phyloP scores from a whole-genome alignment of 2,329 filamentous ascomycete species.

The Neonectria sp. region DNA sequence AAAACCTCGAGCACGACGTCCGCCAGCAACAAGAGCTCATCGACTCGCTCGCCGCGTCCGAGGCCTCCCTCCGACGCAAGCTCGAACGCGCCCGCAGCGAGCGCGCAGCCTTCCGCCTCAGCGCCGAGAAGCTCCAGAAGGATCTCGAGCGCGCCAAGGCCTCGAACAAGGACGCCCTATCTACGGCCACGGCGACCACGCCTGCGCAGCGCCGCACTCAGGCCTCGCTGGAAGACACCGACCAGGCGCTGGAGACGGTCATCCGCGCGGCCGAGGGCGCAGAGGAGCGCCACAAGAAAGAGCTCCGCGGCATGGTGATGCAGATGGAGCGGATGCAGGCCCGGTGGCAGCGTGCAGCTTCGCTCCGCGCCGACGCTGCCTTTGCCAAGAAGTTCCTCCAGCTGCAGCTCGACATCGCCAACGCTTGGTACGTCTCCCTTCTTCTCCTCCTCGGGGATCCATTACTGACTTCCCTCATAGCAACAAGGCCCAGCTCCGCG shows the following conservation, averaged over 20 bases:
- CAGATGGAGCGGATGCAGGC: constrained; percentile 94
- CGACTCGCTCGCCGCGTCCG: constrained; percentile 68
- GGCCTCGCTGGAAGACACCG: constrained; percentile 56
- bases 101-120: constrained; percentile 68
- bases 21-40: constrained; percentile 78
- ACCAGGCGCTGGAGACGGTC: constrained; percentile 71
- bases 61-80: constrained; percentile 74
- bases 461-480: constrained; percentile 63
- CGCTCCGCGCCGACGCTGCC: constrained; percentile 83
- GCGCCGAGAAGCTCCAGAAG: constrained; percentile 68
- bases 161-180: constrained; percentile 27
- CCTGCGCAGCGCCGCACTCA: constrained; percentile 42
- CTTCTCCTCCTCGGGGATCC: constrained; percentile 7
- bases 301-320: constrained; percentile 86
- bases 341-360: constrained; percentile 83
- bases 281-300: constrained; percentile 79
- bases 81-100: constrained; percentile 80
- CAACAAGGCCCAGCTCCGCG: constrained; percentile 91
- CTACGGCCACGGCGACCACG: constrained; percentile 28
- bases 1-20: constrained; percentile 81
- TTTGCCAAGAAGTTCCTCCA: constrained; percentile 90
- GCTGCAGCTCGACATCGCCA: constrained; percentile 85
- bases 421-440: constrained; percentile 83
- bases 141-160: constrained; percentile 61
- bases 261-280: constrained; percentile 72